Evolutionary conservation across 257 asterid genomes (phyloP).

Genomic region (Jacaranda mimosifolia): DNA sequence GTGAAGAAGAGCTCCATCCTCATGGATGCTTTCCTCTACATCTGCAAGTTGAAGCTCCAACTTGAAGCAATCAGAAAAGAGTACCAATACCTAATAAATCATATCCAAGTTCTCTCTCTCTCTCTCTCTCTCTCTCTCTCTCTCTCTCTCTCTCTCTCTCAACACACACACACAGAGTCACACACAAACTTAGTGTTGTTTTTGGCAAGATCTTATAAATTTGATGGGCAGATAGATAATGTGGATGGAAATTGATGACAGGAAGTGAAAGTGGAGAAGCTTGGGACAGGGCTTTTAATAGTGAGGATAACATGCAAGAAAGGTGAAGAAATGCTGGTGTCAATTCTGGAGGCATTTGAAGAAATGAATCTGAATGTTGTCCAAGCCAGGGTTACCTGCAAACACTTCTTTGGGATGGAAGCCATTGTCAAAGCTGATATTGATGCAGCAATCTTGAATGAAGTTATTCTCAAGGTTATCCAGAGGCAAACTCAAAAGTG

Average conservation of each 20-base stretch:
- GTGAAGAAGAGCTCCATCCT: slow-evolving; percentile 66
- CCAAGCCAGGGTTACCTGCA: slow-evolving; percentile 58
- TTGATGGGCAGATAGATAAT: not conserved
- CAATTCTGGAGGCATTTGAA: slow-evolving; percentile 70
- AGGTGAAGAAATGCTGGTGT: slow-evolving; percentile 51
- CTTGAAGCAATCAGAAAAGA: slow-evolving; percentile 72
- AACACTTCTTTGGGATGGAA: slow-evolving; percentile 66
- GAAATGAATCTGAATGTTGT: slow-evolving; percentile 55
- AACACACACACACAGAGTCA: not conserved
- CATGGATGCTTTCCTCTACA: slow-evolving; percentile 70
- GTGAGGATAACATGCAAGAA: slow-evolving; percentile 75
- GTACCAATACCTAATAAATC: slow-evolving; percentile 54
- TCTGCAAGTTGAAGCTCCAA: slow-evolving; percentile 69
- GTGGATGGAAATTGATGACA: slow-evolving; percentile 10
- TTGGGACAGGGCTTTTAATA: slow-evolving; percentile 46
- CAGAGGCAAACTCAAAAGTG: slow-evolving; percentile 27
- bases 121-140: slow-evolving; percentile 38
- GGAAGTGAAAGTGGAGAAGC: slow-evolving; percentile 84
- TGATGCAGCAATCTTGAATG: slow-evolving; percentile 48
- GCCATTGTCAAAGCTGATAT: slow-evolving; percentile 64
- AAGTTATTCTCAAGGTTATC: slow-evolving; percentile 53
- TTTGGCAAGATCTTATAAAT: not conserved
- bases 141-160: not conserved
- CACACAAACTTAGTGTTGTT: not conserved
- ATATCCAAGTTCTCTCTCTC: slow-evolving; percentile 56